Base-by-base conservation (phyloP, 2,329 filamentous ascomycete genomes). In the Colletotrichum shisoi region DNA sequence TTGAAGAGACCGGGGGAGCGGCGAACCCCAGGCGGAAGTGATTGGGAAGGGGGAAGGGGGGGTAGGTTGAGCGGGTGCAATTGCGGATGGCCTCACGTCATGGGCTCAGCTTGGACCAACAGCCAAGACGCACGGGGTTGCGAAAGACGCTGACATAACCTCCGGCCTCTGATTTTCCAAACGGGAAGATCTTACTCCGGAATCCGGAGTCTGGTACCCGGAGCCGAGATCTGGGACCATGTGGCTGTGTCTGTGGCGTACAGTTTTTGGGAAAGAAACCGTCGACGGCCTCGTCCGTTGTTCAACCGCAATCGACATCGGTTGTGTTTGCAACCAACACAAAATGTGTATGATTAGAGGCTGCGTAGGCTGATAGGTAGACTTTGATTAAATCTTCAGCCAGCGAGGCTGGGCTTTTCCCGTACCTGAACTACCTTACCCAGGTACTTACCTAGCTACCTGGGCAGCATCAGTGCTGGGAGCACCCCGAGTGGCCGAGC, bases 41-140 rank as follows among this genome's bases (percentile, higher is more conserved):
- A 44, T 44, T 21, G 37, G 34, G 11, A 42, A 24, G 24, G 5
- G 58, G 44, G 34, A 54, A 51, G 15, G 19, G 31, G 46, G 57
- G 57, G 53, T n/a, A n/a, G 53, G 53, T 62, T 39, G 37, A 44
- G 51, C 51, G 63, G 58, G 13, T 62, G 51, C 19, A 34, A 27
- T 45, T 57, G 46, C 45, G 58, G 52, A 45, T 46, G 24, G 17
- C 52, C 39, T 11, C 45, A 63, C 64, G 64, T 67, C 64, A 67
- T 64, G 48, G 45, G 44, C 46, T 44, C 45, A 51, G 57, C 48
- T 21, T 6, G 21, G 19, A 15, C 57, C 56, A 42, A 37, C 21
- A 58, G 53, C 60, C 21, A 34, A 63, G 59, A 63, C 53, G 40
- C 60, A 58, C 45, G 64, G 27, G 13, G 31, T 48, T 67, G 46